These are phyloP conservation scores for Stylosanthes scabra DNA, from an alignment of 331 rosid genomes.

Conservation along the genomic window DNA sequence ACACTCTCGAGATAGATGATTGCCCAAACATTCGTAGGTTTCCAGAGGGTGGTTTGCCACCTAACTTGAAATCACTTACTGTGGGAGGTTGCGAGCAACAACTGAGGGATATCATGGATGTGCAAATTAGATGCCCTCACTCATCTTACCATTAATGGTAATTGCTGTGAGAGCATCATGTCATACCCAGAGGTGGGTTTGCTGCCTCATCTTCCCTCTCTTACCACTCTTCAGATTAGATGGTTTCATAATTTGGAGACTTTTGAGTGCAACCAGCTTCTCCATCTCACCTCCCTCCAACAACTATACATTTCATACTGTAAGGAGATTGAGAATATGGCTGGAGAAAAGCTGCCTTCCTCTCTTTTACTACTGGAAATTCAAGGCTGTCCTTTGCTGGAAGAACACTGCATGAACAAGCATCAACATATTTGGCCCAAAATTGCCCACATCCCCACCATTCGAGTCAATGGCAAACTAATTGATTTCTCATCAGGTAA, in stretches of 20 bases:
- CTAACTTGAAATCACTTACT: background rate
- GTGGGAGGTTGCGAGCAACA: background rate
- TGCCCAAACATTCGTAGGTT: conserved; percentile 24
- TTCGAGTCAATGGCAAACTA: no score
- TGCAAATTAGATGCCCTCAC: background rate
- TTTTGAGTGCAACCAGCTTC: no score
- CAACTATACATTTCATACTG: no score
- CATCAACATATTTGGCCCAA: no score
- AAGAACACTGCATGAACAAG: no score
- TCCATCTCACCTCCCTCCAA: no score
- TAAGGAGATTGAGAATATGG: background rate
- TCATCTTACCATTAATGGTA: fast-evolving
- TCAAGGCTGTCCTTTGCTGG: background rate
- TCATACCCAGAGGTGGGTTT: no score
- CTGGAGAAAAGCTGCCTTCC: background rate
- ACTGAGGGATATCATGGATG: background rate
- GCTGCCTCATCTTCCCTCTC: conserved; percentile 7
- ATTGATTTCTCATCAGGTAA: no score
- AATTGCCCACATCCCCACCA: no score
- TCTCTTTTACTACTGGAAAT: background rate
- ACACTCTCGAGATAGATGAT: no score
- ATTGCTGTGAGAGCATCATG: no score
- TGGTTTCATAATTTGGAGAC: background rate
- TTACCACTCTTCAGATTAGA: fast-evolving
- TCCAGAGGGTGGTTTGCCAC: conserved; percentile 19